These are phyloP conservation scores for Cryptococcus sp. DNA, from an alignment of 1,284 basidiomycete species.

Conservation along the genomic window DNA sequence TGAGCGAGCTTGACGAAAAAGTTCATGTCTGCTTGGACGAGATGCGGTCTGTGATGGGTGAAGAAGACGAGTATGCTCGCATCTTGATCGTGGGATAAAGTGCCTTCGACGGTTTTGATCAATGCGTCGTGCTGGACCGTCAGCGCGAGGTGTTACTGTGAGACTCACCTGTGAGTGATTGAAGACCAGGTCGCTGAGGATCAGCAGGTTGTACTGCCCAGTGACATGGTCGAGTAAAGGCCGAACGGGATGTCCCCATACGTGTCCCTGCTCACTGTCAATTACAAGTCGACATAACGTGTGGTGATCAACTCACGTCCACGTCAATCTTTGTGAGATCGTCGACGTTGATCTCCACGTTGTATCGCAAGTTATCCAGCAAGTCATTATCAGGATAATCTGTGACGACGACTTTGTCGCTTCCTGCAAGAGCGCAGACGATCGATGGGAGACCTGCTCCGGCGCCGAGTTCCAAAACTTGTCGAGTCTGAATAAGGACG, in stretches of 20 bases:
- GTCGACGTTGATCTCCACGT: slow-evolving; percentile 65
- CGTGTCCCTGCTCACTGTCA: slow-evolving; percentile 66
- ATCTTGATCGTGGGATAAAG: slow-evolving; percentile 41
- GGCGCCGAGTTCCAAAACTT: slow-evolving; percentile 86
- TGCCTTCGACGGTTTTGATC: slow-evolving; percentile 69
- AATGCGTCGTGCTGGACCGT: slow-evolving; percentile 71
- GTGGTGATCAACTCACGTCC: slow-evolving; percentile 55
- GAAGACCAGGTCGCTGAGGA: slow-evolving; percentile 78
- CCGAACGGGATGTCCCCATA: slow-evolving; percentile 77
- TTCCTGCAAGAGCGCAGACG: slow-evolving; percentile 69
- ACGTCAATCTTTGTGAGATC: slow-evolving; percentile 55
- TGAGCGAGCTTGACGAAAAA: slow-evolving; percentile 64
- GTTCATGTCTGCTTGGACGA: slow-evolving; percentile 78
- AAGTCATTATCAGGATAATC: slow-evolving; percentile 86
- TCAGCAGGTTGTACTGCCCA: slow-evolving; percentile 72
- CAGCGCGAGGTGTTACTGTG: neutral
- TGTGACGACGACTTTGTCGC: slow-evolving; percentile 66
- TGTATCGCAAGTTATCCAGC: slow-evolving; percentile 75
- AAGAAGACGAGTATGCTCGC: slow-evolving; percentile 84
- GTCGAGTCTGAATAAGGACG: slow-evolving; percentile 48
- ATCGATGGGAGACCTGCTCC: slow-evolving; percentile 87
- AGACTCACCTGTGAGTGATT: slow-evolving; percentile 51
- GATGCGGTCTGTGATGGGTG: slow-evolving; percentile 84
- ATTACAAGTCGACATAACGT: neutral
- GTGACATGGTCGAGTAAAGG: slow-evolving; percentile 58